These are phyloP conservation scores for Tilletia setariae DNA, from an alignment of 1,284 basidiomycete genomes.

Conservation along the genomic window DNA sequence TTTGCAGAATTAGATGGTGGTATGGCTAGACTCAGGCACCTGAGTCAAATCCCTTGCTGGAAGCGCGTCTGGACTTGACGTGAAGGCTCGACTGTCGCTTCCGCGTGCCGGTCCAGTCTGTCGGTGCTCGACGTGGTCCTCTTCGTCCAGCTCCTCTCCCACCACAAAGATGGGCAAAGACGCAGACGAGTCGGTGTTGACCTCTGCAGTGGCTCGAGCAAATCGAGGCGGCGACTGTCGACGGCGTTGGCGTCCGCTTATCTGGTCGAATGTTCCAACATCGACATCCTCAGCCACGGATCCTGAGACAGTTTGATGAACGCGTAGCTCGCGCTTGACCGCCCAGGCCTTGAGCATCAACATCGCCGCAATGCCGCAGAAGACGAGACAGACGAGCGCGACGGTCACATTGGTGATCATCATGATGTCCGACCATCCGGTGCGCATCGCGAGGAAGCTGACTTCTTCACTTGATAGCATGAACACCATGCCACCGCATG, in stretches of 20 bases:
- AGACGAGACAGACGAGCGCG: slow-evolving; percentile 42
- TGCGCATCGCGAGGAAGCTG: slow-evolving; percentile 84
- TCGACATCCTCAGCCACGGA: neutral
- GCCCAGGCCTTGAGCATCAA: slow-evolving; percentile 50
- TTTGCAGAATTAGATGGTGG: no score
- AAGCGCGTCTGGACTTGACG: no score
- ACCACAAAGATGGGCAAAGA: slow-evolving; percentile 30
- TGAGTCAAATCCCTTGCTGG: no score
- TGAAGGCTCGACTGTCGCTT: slow-evolving; percentile 40
- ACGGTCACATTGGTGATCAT: slow-evolving; percentile 47
- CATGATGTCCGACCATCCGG: slow-evolving; percentile 74
- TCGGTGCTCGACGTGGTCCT: slow-evolving; percentile 57
- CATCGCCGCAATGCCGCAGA: slow-evolving; percentile 40
- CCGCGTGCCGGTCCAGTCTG: slow-evolving; percentile 45
- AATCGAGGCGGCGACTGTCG: slow-evolving; percentile 9
- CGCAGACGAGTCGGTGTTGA: neutral
- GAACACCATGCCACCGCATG: slow-evolving; percentile 83
- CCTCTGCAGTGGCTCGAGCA: slow-evolving; percentile 1
- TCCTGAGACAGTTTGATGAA: neutral
- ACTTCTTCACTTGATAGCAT: slow-evolving; percentile 89
- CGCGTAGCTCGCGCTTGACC: slow-evolving; percentile 22
- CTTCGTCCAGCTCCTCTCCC: slow-evolving; percentile 29
- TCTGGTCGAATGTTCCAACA: slow-evolving; percentile 18
- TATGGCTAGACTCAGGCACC: no score
- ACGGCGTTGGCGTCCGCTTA: neutral